Percentiles rank a stretch among this genome's conserved stretches.
Evolutionary conservation across 805 yeast genomes (phyloP).

Genomic region (Jamesozyma lodderae): DNA sequence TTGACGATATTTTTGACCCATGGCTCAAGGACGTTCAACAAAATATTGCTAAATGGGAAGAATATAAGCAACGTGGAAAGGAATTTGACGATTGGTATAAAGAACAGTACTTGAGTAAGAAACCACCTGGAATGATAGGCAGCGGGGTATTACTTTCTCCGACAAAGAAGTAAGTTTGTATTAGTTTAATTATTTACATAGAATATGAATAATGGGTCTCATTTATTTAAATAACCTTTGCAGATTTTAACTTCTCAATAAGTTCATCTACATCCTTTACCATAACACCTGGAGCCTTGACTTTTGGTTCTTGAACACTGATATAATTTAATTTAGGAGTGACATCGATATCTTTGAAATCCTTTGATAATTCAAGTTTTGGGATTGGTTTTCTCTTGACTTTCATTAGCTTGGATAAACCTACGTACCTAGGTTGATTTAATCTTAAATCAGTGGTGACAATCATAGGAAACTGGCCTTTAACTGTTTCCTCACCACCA

Average conservation of each 20-base stretch:
- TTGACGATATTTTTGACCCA: slow-evolving; percentile 19
- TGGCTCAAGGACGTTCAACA: slow-evolving; percentile 23
- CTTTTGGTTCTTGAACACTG: slow-evolving; percentile 78
- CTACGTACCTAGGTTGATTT: slow-evolving; percentile 93
- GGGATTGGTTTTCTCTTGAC: slow-evolving; percentile 94
- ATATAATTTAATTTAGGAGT: slow-evolving; percentile 56
- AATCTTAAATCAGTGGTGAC: slow-evolving; percentile 89
- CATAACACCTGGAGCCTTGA: slow-evolving; percentile 71
- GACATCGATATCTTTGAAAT: slow-evolving; percentile 54
- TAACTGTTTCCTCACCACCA: slow-evolving; percentile 83
- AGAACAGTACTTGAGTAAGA: slow-evolving; percentile 16
- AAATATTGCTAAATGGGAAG: slow-evolving; percentile 9
- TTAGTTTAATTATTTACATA: not conserved
- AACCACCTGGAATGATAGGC: slow-evolving; percentile 25
- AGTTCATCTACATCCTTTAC: slow-evolving; percentile 79
- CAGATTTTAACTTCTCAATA: slow-evolving; percentile 64
- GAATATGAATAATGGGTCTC: not conserved
- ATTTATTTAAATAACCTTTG: slow-evolving; percentile 48
- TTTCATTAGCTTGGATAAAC: slow-evolving; percentile 94
- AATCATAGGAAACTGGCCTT: slow-evolving; percentile 71
- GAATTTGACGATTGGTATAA: slow-evolving; percentile 22
- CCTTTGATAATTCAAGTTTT: slow-evolving; percentile 46
- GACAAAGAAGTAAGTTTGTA: not conserved
- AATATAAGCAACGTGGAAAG: slow-evolving; percentile 8
- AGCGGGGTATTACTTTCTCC: slow-evolving; percentile 15